phyloP scores from a whole-genome alignment of 768 basidiomycete species.

The Boletellus ananiceps region DNA sequence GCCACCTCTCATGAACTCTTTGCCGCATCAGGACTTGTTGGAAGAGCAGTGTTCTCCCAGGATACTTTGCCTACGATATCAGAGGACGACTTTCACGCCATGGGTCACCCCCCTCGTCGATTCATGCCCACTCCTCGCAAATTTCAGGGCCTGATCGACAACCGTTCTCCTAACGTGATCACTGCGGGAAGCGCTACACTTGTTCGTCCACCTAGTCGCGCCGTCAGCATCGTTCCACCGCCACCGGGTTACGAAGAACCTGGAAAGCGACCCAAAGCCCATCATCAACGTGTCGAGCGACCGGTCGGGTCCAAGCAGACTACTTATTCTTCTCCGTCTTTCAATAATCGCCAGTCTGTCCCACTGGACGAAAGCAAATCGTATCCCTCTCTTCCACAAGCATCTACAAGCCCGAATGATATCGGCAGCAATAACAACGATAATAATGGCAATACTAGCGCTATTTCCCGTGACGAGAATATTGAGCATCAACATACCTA shows the following conservation, averaged over 20 bases:
- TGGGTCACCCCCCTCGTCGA: constrained; percentile 9
- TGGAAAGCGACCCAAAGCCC: constrained; percentile 12
- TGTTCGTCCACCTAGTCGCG: constrained; percentile 26
- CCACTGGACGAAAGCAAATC: constrained; percentile 2
- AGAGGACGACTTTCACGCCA: constrained; percentile 35
- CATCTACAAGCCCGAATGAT: constrained; percentile 22
- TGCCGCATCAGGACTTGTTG: background rate
- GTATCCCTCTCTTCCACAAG: constrained; percentile 12
- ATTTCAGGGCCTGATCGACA: constrained; percentile 1
- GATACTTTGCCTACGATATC: constrained; percentile 29
- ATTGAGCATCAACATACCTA: constrained; percentile 15
- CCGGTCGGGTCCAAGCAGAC: constrained; percentile 3
- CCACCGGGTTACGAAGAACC: constrained; percentile 20
- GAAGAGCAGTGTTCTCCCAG: constrained; percentile 10
- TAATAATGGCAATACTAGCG: constrained; percentile 21
- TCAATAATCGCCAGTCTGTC: constrained; percentile 7
- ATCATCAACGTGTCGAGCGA: constrained; percentile 9
- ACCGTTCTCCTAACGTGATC: background rate
- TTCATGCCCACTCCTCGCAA: constrained; percentile 3
- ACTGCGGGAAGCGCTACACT: constrained; percentile 3
- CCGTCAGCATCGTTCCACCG: constrained; percentile 29
- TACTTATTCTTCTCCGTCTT: background rate
- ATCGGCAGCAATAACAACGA: constrained; percentile 19
- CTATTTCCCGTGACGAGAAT: constrained; percentile 15
- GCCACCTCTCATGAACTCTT: background rate